These are phyloP conservation scores for Dipsacomyces acuminosporus DNA, from an alignment of 371 early-diverging fungal species.

Conservation along the genomic window DNA sequence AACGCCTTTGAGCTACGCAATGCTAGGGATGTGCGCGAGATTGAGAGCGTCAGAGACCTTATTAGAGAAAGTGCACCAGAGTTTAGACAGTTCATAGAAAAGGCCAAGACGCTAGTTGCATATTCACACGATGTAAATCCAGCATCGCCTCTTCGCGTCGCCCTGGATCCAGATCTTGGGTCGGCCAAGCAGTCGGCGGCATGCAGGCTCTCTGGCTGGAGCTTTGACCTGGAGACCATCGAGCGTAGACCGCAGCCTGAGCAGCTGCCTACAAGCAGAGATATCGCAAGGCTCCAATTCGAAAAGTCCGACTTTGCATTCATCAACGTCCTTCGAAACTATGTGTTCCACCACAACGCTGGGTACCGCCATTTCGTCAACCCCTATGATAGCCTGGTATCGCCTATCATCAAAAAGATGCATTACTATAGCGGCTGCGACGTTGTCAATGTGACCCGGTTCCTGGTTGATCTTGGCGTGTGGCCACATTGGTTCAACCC, in stretches of 20 bases:
- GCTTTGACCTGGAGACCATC: not conserved
- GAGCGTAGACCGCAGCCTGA: constrained; percentile 6
- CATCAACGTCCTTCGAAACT: constrained; percentile 58
- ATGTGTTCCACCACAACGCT: constrained; percentile 48
- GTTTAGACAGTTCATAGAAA: constrained; percentile 50
- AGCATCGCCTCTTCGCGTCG: constrained; percentile 10
- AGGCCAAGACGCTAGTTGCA: constrained; percentile 48
- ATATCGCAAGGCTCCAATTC: constrained; percentile 40
- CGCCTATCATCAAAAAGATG: constrained; percentile 63
- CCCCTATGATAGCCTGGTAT: constrained; percentile 51
- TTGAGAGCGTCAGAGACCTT: constrained; percentile 52
- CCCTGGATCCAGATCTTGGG: constrained; percentile 28
- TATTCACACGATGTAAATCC: constrained; percentile 45
- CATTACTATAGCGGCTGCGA: constrained; percentile 54
- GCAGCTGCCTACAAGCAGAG: constrained; percentile 20
- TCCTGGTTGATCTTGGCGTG: constrained; percentile 76
- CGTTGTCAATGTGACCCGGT: constrained; percentile 51
- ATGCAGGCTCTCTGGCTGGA: constrained; percentile 15
- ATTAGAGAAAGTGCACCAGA: constrained; percentile 49
- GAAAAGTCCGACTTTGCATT: constrained; percentile 53
- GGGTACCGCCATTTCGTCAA: constrained; percentile 43
- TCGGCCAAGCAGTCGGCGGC: not conserved
- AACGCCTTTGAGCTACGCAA: constrained; percentile 54
- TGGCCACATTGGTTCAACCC: constrained; percentile 65
- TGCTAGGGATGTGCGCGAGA: constrained; percentile 45